phyloP scores from a whole-genome alignment of 225 moss, liverwort and hornwort genomes.

The Polytrichum formosum region DNA sequence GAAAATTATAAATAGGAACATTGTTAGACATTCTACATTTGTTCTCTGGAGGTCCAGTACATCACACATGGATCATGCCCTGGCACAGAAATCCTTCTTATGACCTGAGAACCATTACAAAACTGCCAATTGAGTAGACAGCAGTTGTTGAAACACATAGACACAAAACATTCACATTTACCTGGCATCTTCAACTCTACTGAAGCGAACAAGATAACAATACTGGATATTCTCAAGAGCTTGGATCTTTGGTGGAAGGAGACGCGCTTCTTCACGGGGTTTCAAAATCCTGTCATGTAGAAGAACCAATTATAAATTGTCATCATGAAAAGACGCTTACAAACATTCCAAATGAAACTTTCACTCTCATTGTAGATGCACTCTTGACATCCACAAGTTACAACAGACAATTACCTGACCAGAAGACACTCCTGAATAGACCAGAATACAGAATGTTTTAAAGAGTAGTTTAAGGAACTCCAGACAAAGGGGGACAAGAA shows the following conservation, averaged over 20 bases:
- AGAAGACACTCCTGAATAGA: not conserved
- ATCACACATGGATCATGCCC: no score
- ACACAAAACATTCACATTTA: constrained; percentile 16
- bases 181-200: constrained; percentile 68
- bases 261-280: constrained; percentile 27
- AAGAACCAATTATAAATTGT: not conserved
- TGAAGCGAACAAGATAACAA: constrained; percentile 71
- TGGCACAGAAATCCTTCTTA: no score
- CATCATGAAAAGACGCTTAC: not conserved
- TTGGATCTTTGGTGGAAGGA: constrained; percentile 43
- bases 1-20: no score
- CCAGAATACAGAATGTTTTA: not conserved
- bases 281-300: constrained; percentile 38
- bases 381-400: not conserved
- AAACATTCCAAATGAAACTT: not conserved
- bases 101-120: no score
- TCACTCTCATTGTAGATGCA: not conserved
- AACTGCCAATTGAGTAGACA: no score
- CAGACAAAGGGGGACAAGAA: not conserved
- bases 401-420: not conserved
- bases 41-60: no score
- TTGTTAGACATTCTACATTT: no score
- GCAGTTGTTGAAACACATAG: not conserved
- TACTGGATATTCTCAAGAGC: constrained; percentile 86
- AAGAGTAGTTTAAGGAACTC: not conserved